Evolutionary conservation across 1,139 yeast genomes (phyloP), one percentile per base, ranked within the genome.

Genomic region (Nadsonia starkeyi-henricii): DNA sequence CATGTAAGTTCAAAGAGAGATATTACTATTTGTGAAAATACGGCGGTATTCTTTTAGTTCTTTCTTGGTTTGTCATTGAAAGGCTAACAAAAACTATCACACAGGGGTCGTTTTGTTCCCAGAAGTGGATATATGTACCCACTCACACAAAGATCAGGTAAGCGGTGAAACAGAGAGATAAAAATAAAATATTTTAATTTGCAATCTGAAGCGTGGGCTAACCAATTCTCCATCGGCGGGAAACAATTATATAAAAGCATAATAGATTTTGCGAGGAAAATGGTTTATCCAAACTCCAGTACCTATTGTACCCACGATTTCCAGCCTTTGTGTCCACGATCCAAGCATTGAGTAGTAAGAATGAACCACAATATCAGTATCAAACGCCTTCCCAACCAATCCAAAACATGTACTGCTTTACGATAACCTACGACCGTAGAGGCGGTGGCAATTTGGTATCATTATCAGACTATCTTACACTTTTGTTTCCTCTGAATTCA

Each of bases 231-330:
- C n/a, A n/a, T n/a, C n/a, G n/a, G n/a, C n/a, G n/a, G n/a, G n/a
- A n/a, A n/a, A 58, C 7, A 26, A 26, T 26, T 41, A 54, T 61
- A 53, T 44, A 62, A 58, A 48, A 68, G 66, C 58, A 63, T 42
- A 54, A 56, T 18, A 50, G 48, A 1, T 51, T 52, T 37, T 58
- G 66, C 50, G 47, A 49, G 21, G 51, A 53, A 20, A 55, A 57
- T 7, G 64, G 62, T 13, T 72, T 78, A 7, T 74, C 73, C 5
- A 68, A 70, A 49, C 71, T 64, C 53, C 75, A 73, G 55, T 73
- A 74, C 39, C 66, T 79, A 41, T 66, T 70, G 12, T 72, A 72
- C 33, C 68, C 75, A 33, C 68, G 72, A 43, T 65, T 61, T 46
- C 58, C 56, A 44, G 61, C 59, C 2, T 59, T 69, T 48, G 59